These are phyloP conservation scores for Colletotrichum lindemuthianum DNA, from an alignment of 2,329 filamentous ascomycete genomes.

Conservation along the genomic window DNA sequence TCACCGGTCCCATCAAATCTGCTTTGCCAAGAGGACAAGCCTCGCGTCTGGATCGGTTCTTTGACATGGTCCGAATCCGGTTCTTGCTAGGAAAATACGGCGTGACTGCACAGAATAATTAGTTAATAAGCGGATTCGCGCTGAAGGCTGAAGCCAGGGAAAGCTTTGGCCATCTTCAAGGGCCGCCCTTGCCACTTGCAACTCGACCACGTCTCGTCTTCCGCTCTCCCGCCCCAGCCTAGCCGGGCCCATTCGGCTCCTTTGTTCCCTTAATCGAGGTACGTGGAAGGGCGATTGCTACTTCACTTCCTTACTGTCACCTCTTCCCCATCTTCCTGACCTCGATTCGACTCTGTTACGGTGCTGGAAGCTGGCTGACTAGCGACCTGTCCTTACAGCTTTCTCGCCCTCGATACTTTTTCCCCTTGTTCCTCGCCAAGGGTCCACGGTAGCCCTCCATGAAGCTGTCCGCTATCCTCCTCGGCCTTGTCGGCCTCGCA, in stretches of 20 bases:
- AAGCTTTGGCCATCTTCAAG: constrained; percentile 36
- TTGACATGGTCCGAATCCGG: neutral
- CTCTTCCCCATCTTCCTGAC: neutral
- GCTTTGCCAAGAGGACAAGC: constrained; percentile 19
- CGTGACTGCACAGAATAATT: no score
- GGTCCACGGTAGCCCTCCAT: constrained; percentile 47
- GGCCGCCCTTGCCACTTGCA: constrained; percentile 33
- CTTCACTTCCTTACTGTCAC: neutral
- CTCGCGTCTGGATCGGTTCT: neutral
- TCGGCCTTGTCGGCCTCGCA: constrained; percentile 60
- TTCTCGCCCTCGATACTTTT: neutral
- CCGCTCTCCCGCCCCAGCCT: constrained; percentile 24
- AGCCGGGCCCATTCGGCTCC: constrained; percentile 22
- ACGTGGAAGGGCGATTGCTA: constrained; percentile 5
- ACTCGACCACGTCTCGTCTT: constrained; percentile 35
- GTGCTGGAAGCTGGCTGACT: constrained; percentile 20
- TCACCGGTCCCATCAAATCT: neutral
- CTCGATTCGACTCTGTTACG: constrained; percentile 4
- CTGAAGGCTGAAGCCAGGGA: neutral
- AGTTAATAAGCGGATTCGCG: constrained; percentile 7
- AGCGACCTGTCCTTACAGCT: constrained; percentile 8
- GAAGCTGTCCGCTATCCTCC: constrained; percentile 63
- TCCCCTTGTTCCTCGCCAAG: constrained; percentile 24
- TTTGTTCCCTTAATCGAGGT: constrained; percentile 34
- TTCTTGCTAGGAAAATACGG: neutral